These are phyloP conservation scores for Russula virescens DNA, from an alignment of 768 basidiomycete species.

Conservation along the genomic window DNA sequence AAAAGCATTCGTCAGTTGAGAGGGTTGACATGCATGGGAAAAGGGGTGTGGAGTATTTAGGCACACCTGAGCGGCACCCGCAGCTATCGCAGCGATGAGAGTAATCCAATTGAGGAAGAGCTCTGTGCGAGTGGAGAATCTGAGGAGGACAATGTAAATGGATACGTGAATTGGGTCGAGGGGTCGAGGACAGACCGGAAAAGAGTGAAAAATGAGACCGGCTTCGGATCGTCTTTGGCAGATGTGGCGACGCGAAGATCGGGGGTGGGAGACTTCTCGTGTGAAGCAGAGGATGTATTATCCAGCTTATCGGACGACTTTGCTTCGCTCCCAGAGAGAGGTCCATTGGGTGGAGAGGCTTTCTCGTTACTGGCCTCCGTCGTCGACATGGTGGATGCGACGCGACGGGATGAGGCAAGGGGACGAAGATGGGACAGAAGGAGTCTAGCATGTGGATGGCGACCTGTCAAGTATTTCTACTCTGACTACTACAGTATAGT, in stretches of 20 bases:
- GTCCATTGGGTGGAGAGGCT: not conserved
- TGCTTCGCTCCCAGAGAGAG: slow-evolving; percentile 10
- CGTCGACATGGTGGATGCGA: slow-evolving; percentile 1
- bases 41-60: not conserved
- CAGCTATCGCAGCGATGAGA: slow-evolving; percentile 56
- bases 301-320: slow-evolving; percentile 3
- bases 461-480: too few relatives aligned
- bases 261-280: not conserved
- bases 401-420: not conserved
- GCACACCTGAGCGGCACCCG: slow-evolving; percentile 71
- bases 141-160: slow-evolving; percentile 27
- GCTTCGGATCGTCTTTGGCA: slow-evolving; percentile 7
- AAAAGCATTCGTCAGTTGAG: not conserved
- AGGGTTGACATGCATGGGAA: not conserved
- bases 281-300: not conserved
- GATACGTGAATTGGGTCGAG: not conserved
- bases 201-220: slow-evolving; percentile 31
- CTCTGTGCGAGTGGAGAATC: slow-evolving; percentile 70
- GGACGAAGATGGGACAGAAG: not conserved
- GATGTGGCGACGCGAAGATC: not conserved
- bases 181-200: slow-evolving; percentile 23
- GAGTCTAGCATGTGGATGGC: too few relatives aligned
- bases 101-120: slow-evolving; percentile 60
- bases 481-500: too few relatives aligned
- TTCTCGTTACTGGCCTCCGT: not conserved